These are phyloP conservation scores for Madurella mycetomatis DNA, from an alignment of 2,329 filamentous ascomycete genomes.

Conservation along the genomic window DNA sequence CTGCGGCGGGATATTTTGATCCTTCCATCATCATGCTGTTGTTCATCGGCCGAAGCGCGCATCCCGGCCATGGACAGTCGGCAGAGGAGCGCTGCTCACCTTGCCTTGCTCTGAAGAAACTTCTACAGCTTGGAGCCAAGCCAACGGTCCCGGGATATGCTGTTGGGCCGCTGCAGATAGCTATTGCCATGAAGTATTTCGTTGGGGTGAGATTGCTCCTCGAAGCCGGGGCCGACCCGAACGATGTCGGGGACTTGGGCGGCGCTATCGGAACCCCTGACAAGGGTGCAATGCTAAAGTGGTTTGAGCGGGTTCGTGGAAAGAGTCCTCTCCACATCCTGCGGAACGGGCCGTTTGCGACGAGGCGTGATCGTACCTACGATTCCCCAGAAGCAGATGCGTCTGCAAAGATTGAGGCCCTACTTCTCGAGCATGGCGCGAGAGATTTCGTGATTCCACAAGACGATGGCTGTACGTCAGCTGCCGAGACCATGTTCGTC, in stretches of 20 bases:
- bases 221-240: constrained; percentile 10
- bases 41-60: not conserved
- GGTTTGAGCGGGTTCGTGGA: not conserved
- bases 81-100: not conserved
- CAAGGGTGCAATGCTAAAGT: not conserved
- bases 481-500: too few relatives aligned
- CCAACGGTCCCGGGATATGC: not conserved
- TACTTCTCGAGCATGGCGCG: not conserved
- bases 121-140: not conserved
- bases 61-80: not conserved
- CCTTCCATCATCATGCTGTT: constrained; percentile 3
- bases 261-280: constrained; percentile 6
- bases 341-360: too few relatives aligned
- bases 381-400: too few relatives aligned
- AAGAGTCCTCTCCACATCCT: not conserved
- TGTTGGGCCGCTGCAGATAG: constrained; percentile 1
- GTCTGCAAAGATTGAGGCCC: too few relatives aligned
- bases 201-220: constrained; percentile 1
- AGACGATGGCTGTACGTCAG: too few relatives aligned
- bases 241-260: constrained; percentile 3
- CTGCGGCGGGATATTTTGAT: not conserved
- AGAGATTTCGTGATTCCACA: not conserved
- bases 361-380: too few relatives aligned
- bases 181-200: not conserved
- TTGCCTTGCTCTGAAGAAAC: not conserved